Base-by-base conservation (phyloP, 1,284 basidiomycete species). In the Singerocomus inundabilis region DNA sequence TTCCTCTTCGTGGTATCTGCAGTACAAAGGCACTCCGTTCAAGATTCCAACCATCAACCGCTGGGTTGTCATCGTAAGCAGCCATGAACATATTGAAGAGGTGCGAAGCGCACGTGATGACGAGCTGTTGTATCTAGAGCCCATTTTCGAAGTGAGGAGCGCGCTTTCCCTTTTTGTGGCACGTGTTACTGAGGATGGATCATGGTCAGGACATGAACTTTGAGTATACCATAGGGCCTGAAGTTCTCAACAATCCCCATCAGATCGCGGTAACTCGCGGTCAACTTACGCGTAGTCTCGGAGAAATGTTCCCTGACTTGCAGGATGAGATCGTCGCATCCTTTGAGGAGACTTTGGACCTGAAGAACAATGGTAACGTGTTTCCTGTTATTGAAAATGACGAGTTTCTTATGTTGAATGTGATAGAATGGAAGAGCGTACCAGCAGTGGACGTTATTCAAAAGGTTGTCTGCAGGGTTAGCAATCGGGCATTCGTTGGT, bases 61-160 rank as follows among this genome's bases (percentile, higher is more conserved):
- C 40, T 80, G 77, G 78, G 51, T 71, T 1, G 66, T 80, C 5
- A 34, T 79, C 15, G 50, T 76, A 2, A 69, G 61, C 28, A 70
- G 67, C 8, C 62, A 56, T 0, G 59, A 69, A 21, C 55, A 69
- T 18, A 59, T 75, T 6, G 72, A 78, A 6, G 77, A 80, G 25
- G 37, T 80, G 10, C 62, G 68, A 6, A 71, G 60, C 29, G 69
- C 70, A 4, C 63, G 67, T 0, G 74, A 76, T 18, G 70, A 74
- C 30, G 54, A 57, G 26, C 10, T 55, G 6, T n/a, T n/a, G n/a
- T n/a, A n/a, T n/a, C n/a, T n/a, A n/a, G n/a, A n/a, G n/a, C n/a
- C n/a, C n/a, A n/a, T n/a, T n/a, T n/a, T n/a, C n/a, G n/a, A n/a
- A n/a, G n/a, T n/a, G n/a, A n/a, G n/a, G n/a, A n/a, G n/a, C n/a